Percentiles rank a stretch among this genome's conserved stretches.
These are phyloP conservation scores for Nothopassalora personata DNA, from an alignment of 2,329 filamentous ascomycete species.

Conservation along the genomic window DNA sequence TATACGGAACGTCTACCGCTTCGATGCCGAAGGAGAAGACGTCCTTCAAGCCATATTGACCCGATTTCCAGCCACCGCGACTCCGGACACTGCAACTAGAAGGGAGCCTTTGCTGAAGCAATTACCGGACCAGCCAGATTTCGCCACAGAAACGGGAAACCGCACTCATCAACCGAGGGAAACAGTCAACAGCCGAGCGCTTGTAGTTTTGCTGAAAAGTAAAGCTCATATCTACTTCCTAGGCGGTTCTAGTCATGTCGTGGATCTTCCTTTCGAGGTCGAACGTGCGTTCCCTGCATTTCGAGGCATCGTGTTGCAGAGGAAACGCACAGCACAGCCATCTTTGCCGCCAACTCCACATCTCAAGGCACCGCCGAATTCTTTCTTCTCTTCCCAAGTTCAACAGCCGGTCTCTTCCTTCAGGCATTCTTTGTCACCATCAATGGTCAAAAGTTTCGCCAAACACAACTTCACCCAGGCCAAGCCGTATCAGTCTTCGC, in stretches of 20 bases:
- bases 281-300: constrained; percentile 79
- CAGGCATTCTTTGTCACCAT: constrained; percentile 28
- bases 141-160: neutral
- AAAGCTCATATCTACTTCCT: constrained; percentile 93
- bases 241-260: constrained; percentile 76
- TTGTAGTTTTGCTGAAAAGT: constrained; percentile 87
- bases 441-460: constrained; percentile 24
- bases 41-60: constrained; percentile 84
- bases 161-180: neutral
- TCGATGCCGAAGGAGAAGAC: constrained; percentile 78
- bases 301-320: constrained; percentile 77
- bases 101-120: neutral
- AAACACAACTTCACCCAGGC: constrained; percentile 11
- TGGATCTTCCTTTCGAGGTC: constrained; percentile 92
- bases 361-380: constrained; percentile 67
- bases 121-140: neutral
- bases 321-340: constrained; percentile 58
- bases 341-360: constrained; percentile 33
- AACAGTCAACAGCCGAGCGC: constrained; percentile 42
- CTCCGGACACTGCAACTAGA: neutral
- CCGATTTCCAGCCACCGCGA: constrained; percentile 57
- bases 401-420: constrained; percentile 31
- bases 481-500: constrained; percentile 23
- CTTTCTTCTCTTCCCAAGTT: constrained; percentile 68
- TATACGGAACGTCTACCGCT: constrained; percentile 78